Percentiles rank a stretch among this genome's conserved stretches.
phyloP scores from a whole-genome alignment of 208 protist species.

The Spongospora subterranea region DNA sequence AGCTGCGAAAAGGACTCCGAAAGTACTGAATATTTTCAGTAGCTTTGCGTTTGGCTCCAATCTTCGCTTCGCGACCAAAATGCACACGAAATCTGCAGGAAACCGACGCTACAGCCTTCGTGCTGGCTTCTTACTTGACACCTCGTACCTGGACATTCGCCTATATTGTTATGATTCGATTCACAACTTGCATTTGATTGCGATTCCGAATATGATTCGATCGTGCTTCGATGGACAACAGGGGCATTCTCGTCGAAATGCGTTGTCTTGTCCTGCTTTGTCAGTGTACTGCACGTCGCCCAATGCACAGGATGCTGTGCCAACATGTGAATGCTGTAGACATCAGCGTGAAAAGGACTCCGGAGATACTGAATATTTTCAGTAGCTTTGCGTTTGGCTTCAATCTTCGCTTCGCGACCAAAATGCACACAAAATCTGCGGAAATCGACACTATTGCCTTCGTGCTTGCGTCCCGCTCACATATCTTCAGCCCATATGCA shows the following conservation, averaged over 20 bases:
- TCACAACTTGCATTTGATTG: too few relatives aligned
- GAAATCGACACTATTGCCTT: too few relatives aligned
- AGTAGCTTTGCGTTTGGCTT: background rate
- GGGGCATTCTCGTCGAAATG: background rate
- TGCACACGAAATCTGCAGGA: background rate
- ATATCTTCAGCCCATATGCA: too few relatives aligned
- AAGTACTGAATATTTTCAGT: background rate
- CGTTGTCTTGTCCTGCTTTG: background rate
- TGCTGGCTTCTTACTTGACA: too few relatives aligned
- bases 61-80: constrained; percentile 34
- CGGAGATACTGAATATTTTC: background rate
- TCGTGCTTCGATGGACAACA: background rate
- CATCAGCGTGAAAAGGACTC: background rate
- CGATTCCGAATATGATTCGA: background rate
- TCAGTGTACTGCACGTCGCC: background rate
- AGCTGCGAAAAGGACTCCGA: background rate
- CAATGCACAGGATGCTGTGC: background rate
- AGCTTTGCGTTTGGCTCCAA: background rate
- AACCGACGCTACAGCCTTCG: too few relatives aligned
- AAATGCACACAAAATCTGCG: constrained; percentile 16
- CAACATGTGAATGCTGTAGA: background rate
- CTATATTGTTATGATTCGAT: too few relatives aligned
- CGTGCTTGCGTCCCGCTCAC: too few relatives aligned
- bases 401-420: constrained; percentile 36
- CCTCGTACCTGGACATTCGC: too few relatives aligned